Percentiles rank a stretch among this genome's conserved stretches.
phyloP scores from a whole-genome alignment of 2,329 filamentous ascomycete species.

The Pseudogymnoascus sp. region DNA sequence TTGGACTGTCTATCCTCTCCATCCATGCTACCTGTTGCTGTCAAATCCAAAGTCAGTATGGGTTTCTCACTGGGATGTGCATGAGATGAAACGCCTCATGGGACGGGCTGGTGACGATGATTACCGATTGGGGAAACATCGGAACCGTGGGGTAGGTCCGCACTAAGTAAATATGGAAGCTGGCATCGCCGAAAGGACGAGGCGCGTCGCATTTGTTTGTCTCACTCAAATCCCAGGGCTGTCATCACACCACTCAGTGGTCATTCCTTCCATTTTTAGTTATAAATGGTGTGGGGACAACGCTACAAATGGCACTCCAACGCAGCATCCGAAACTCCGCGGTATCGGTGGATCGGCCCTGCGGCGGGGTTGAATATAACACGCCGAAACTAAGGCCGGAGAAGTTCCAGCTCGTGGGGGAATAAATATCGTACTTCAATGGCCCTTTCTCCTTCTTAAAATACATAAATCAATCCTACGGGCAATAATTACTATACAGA shows the following conservation, averaged over 20 bases:
- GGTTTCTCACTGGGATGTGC: background rate
- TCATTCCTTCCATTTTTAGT: conserved; percentile 2
- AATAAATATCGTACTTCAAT: background rate
- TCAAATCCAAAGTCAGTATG: background rate
- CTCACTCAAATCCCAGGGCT: background rate
- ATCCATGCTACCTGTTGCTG: background rate
- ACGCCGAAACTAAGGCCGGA: conserved; percentile 5
- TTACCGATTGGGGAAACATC: background rate
- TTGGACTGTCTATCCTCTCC: background rate
- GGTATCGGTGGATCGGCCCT: background rate
- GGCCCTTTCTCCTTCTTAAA: background rate
- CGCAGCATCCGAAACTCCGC: background rate
- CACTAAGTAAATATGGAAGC: conserved; percentile 6
- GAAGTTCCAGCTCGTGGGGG: background rate
- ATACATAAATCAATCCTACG: background rate
- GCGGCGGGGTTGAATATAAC: background rate
- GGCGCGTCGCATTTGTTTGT: background rate
- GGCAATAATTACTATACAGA: background rate
- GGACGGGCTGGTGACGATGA: background rate
- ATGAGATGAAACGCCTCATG: background rate
- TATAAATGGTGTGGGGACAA: background rate
- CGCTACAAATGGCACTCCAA: background rate
- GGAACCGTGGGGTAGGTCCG: background rate
- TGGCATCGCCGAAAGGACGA: background rate
- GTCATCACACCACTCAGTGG: background rate